phyloP scores from a whole-genome alignment of 352 stramenopile species.

The Pythium volutum region DNA sequence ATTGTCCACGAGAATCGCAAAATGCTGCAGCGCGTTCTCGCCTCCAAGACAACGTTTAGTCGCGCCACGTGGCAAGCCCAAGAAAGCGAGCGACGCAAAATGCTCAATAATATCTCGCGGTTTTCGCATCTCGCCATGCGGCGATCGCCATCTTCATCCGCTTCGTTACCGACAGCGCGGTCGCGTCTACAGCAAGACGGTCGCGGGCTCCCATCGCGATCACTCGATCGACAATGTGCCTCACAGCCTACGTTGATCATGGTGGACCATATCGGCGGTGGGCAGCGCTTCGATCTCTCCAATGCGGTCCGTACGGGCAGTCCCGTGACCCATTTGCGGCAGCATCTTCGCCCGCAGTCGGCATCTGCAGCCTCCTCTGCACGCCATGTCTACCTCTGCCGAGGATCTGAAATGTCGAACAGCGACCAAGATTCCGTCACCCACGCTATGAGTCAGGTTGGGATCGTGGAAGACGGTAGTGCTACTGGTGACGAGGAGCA shows the following conservation, averaged over 20 bases:
- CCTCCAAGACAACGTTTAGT: conserved; percentile 42
- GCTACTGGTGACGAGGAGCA: neutral
- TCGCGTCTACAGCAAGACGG: neutral
- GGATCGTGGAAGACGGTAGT: neutral
- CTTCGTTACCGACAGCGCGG: neutral
- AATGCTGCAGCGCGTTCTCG: conserved; percentile 46
- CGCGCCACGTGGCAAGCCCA: conserved; percentile 32
- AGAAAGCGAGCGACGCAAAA: conserved; percentile 38
- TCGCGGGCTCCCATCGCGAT: neutral
- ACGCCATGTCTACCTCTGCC: neutral
- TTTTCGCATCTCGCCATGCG: conserved; percentile 21
- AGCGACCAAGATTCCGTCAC: neutral
- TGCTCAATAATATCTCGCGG: conserved; percentile 44
- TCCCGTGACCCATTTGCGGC: conserved; percentile 16
- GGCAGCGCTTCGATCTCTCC: neutral
- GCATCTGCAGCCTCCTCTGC: conserved; percentile 4
- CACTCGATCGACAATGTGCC: neutral
- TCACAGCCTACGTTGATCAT: conserved; percentile 1
- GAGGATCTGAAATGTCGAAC: neutral
- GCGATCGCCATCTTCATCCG: neutral
- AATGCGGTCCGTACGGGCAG: conserved; percentile 16
- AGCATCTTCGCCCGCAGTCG: conserved; percentile 11
- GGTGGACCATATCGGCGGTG: neutral
- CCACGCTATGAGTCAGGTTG: neutral
- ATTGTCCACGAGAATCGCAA: conserved; percentile 54